phyloP scores from a whole-genome alignment of 1,139 yeast genomes.

The Lodderomyces pseudojiufengensis region DNA sequence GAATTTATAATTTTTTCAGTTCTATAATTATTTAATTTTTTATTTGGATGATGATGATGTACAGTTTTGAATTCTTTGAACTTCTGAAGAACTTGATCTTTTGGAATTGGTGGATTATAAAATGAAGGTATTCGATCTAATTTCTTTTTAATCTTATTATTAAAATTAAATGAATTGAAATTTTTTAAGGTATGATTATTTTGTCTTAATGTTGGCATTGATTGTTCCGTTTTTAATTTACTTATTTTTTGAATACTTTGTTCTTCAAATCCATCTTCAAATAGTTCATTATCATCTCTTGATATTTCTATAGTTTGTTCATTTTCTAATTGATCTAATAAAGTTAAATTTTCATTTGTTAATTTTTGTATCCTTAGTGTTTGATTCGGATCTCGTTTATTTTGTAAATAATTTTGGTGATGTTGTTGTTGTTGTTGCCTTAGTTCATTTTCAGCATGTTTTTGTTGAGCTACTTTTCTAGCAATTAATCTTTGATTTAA shows the following conservation, averaged over 20 bases:
- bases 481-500: constrained; percentile 21
- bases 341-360: constrained; percentile 16
- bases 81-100: constrained; percentile 23
- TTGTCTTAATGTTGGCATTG: constrained; percentile 14
- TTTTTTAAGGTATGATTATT: constrained; percentile 19
- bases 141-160: constrained; percentile 33
- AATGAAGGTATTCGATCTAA: constrained; percentile 45
- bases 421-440: constrained; percentile 14
- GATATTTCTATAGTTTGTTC: constrained; percentile 37
- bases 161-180: constrained; percentile 33
- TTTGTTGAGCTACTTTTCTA: constrained; percentile 26
- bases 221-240: constrained; percentile 12
- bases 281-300: constrained; percentile 37
- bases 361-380: constrained; percentile 28
- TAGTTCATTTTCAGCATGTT: constrained; percentile 33
- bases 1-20: background rate
- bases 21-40: background rate
- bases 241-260: constrained; percentile 7
- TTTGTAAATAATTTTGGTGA: background rate
- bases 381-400: constrained; percentile 15
- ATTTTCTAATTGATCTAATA: constrained; percentile 29
- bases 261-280: constrained; percentile 35
- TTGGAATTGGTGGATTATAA: constrained; percentile 22
- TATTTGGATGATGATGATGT: constrained; percentile 9
- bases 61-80: constrained; percentile 21